Conservation (phyloP, 306 rosid genomes). For the Psophocarpus tetragonolobus region DNA sequence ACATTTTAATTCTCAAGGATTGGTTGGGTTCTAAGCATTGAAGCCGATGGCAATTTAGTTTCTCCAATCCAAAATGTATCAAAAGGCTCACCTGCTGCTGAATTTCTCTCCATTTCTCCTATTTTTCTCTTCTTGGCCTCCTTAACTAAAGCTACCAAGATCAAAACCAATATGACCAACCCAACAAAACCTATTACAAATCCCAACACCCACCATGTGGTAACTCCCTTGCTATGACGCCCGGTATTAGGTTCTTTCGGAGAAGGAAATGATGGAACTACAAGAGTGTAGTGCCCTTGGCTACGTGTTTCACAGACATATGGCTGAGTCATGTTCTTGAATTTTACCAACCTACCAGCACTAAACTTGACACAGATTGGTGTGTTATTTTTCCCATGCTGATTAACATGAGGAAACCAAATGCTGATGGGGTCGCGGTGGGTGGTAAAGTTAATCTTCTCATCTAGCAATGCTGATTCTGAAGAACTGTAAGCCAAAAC, state of each 20-base stretch:
- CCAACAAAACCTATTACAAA: conserved; percentile 55
- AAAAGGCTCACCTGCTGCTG: conserved; percentile 62
- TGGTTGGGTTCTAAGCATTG: conserved; percentile 80
- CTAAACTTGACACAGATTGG: conserved; percentile 66
- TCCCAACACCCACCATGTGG: conserved; percentile 51
- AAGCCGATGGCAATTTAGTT: conserved; percentile 79
- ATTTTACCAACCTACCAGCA: conserved; percentile 45
- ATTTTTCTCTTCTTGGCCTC: conserved; percentile 43
- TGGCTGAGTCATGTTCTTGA: conserved; percentile 50
- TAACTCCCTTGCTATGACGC: not conserved
- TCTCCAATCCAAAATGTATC: conserved; percentile 76
- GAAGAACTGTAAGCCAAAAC: conserved; percentile 62
- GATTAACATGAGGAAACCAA: conserved; percentile 34
- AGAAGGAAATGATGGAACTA: conserved; percentile 46
- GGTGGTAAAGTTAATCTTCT: conserved; percentile 42
- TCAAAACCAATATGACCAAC: conserved; percentile 44
- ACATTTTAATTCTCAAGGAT: conserved; percentile 53
- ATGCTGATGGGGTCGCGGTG: conserved; percentile 52
- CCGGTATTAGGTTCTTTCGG: not conserved
- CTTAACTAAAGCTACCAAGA: conserved; percentile 34
- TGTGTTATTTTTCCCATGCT: conserved; percentile 26
- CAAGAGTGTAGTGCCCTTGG: conserved; percentile 65
- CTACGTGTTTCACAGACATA: conserved; percentile 45
- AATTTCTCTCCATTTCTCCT: conserved; percentile 57
- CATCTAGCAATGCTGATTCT: conserved; percentile 1